These are phyloP conservation scores for Mycena rosella DNA, from an alignment of 768 basidiomycete genomes.

Conservation along the genomic window DNA sequence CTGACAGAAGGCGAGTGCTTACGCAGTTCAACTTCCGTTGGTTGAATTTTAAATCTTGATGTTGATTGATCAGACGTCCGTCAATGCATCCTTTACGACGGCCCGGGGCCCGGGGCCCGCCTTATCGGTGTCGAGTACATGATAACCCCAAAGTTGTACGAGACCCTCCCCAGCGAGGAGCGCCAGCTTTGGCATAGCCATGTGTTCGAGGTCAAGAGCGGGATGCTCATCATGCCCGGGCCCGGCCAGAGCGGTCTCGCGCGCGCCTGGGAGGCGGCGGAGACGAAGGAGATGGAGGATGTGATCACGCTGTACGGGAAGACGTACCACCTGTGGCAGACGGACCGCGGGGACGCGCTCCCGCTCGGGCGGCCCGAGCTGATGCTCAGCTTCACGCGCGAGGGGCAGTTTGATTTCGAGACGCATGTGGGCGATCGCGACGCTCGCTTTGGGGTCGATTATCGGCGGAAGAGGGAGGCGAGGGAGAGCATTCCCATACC, in stretches of 20 bases:
- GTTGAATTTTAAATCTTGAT: too few relatives aligned
- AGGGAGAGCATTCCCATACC: constrained; percentile 36
- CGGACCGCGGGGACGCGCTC: constrained; percentile 33
- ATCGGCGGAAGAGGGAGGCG: constrained; percentile 28
- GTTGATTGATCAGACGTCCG: constrained; percentile 29
- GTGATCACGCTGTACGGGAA: constrained; percentile 33
- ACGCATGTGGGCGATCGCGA: constrained; percentile 24
- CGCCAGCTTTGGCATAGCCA: constrained; percentile 69
- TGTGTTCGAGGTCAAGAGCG: constrained; percentile 55
- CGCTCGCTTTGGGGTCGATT: constrained; percentile 18
- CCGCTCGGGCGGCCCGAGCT: constrained; percentile 34
- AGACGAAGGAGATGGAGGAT: constrained; percentile 38
- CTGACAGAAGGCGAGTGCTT: constrained; percentile 41
- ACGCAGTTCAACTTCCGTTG: not conserved
- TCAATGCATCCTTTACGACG: constrained; percentile 61
- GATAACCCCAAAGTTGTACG: constrained; percentile 58
- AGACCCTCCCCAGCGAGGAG: constrained; percentile 57
- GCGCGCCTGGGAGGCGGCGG: constrained; percentile 33
- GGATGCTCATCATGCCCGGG: constrained; percentile 37
- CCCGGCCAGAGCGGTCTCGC: constrained; percentile 1
- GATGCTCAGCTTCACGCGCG: constrained; percentile 36
- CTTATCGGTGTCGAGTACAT: constrained; percentile 70
- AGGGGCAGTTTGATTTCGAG: constrained; percentile 36
- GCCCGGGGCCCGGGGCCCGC: constrained; percentile 54
- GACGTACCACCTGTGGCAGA: constrained; percentile 36